Base-by-base conservation (phyloP, 352 stramenopile genomes). In the Aphanomyces stellatus region DNA sequence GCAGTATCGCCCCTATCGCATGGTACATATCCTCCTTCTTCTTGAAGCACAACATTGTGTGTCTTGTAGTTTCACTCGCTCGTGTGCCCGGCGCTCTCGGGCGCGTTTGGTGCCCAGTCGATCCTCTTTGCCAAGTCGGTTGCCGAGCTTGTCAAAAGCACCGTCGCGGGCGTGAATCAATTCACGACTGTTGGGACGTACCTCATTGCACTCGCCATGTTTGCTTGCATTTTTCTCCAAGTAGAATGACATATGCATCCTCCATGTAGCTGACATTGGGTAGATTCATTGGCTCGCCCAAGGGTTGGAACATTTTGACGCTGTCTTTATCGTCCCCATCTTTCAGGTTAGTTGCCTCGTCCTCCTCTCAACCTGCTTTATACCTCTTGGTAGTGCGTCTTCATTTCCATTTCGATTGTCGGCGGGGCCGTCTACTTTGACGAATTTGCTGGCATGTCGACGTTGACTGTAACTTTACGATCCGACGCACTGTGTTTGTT, bases 321-420 rank as follows among this genome's bases (percentile, higher is more conserved):
- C 88, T 2, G 83, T 92, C 8, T 90, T 96, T 35, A 74, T 96
- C 33, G 82, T 95, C 11, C 86, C 86, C 0, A 78, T 91, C 2
- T 92, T 94, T 66, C 82, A 82, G 72, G 60, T 67, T 11, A 46
- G 13, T 15, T 24, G 51, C 51, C 55, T 25, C 0, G 0, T 11
- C 17, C 22, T n/a, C n/a, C n/a, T n/a, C 8, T 1, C 11, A 51
- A 6, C 6, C 30, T 3, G 11, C 8, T 22, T 41, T 61, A 0
- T 27, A 5, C 6, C 13, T 22, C 5, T 42, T 17, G 17, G n/a
- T 11, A 91, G 73, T 94, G 90, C 57, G 96, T 96, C 71, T 96
- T 94, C 74, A 96, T 92, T 51, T 93, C 90, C 3, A 82, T 92
- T n/a, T 90, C 81, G 24, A 90, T 96, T 51, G 82, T 96, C 41